A percentile compares a stretch with the other conserved stretches of the same genome.
phyloP scores from a whole-genome alignment of 768 basidiomycete species.

The Mycena vitilis region DNA sequence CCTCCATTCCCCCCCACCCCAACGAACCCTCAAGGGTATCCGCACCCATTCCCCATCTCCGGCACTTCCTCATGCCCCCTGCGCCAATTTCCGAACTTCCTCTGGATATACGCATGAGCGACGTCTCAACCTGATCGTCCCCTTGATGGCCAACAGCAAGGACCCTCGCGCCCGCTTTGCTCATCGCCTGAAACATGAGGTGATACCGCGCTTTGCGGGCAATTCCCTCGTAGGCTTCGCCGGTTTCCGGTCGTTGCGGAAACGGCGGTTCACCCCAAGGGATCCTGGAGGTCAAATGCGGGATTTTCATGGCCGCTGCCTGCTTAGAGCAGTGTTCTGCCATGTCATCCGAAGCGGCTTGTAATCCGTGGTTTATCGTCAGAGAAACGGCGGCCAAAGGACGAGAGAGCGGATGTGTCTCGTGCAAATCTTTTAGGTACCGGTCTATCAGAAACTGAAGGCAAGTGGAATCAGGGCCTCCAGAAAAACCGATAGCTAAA shows the following conservation, averaged over 20 bases:
- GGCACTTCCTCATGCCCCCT: constrained; percentile 72
- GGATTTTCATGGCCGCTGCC: constrained; percentile 57
- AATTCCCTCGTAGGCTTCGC: constrained; percentile 60
- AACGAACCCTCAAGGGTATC: constrained; percentile 41
- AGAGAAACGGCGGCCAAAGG: constrained; percentile 61
- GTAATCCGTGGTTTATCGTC: constrained; percentile 78
- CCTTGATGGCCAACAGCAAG: constrained; percentile 82
- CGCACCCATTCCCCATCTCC: constrained; percentile 86
- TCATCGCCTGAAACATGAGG: constrained; percentile 62
- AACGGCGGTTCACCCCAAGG: constrained; percentile 69
- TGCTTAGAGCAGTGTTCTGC: constrained; percentile 57
- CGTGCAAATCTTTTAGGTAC: constrained; percentile 46
- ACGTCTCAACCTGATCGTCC: constrained; percentile 88
- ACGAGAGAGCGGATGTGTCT: constrained; percentile 15
- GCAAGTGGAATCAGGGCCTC: constrained; percentile 86
- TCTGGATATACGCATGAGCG: constrained; percentile 73
- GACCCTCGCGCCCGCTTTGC: constrained; percentile 45
- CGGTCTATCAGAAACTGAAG: constrained; percentile 75
- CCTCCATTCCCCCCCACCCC: constrained; percentile 60
- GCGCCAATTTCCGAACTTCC: constrained; percentile 69
- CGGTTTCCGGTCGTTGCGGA: constrained; percentile 56
- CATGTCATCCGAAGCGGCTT: constrained; percentile 67
- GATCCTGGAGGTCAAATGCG: constrained; percentile 60
- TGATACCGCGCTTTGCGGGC: constrained; percentile 73
- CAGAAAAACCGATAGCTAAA: constrained; percentile 81